Conservation (phyloP, 371 early-diverging fungal species). For the Basidiobolus meristosporus region DNA sequence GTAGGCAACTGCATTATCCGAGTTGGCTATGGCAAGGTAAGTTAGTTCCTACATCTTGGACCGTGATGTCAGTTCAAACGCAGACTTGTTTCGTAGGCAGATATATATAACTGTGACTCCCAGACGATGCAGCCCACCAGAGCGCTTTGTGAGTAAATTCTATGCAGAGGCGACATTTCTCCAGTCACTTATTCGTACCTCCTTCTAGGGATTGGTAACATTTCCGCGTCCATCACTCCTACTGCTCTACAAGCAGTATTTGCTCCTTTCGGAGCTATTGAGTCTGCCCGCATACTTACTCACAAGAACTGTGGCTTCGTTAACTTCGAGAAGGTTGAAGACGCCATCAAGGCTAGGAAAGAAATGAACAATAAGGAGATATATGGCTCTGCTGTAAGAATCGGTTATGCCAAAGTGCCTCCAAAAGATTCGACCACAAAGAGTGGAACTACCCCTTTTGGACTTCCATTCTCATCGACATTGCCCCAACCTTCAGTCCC, state of each 20-base stretch:
- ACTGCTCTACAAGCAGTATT: constrained; percentile 58
- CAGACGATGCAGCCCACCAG: constrained; percentile 62
- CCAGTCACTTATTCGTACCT: background rate
- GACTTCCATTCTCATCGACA: constrained; percentile 1
- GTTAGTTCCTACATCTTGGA: constrained; percentile 13
- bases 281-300: constrained; percentile 82
- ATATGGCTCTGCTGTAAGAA: constrained; percentile 55
- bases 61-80: background rate
- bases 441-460: constrained; percentile 12
- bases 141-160: constrained; percentile 29
- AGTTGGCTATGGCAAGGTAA: constrained; percentile 86
- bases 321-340: constrained; percentile 74
- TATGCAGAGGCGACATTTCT: background rate
- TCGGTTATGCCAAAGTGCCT: constrained; percentile 84
- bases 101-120: constrained; percentile 16
- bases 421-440: constrained; percentile 7
- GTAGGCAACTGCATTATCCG: constrained; percentile 64
- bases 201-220: constrained; percentile 79
- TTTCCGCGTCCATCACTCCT: constrained; percentile 62
- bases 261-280: constrained; percentile 63
- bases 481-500: background rate
- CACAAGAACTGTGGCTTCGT: constrained; percentile 96
- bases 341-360: constrained; percentile 72
- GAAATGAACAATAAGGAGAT: constrained; percentile 73
- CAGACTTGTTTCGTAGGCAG: background rate